Conservation (phyloP, 495 filamentous ascomycete species). For the Aspergillus diversus region DNA sequence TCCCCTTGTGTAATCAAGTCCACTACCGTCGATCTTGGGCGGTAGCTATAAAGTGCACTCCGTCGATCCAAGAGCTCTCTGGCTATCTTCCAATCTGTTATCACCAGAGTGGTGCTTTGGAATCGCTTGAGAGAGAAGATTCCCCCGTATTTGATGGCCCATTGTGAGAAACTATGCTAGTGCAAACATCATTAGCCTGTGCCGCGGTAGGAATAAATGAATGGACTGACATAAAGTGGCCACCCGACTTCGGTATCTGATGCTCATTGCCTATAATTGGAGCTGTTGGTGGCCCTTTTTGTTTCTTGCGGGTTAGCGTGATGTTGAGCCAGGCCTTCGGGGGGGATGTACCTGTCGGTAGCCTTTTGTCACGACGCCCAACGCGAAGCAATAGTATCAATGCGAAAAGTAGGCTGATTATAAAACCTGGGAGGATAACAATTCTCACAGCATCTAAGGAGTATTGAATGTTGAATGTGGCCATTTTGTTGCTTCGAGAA, state of each 20-base stretch:
- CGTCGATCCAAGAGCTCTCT: constrained; percentile 37
- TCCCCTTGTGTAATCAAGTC: constrained; percentile 25
- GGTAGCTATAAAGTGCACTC: constrained; percentile 28
- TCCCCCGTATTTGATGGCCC: constrained; percentile 25
- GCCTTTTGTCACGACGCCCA: too few relatives aligned
- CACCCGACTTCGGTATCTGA: not conserved
- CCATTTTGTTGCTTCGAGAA: too few relatives aligned
- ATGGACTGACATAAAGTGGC: not conserved
- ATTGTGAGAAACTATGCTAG: constrained; percentile 20
- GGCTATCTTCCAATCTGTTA: constrained; percentile 30
- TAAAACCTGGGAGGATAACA: too few relatives aligned
- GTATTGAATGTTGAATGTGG: too few relatives aligned
- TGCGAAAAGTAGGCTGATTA: too few relatives aligned
- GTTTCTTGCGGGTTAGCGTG: too few relatives aligned
- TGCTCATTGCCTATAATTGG: not conserved
- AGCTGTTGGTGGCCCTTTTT: not conserved
- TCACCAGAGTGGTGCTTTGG: constrained; percentile 25
- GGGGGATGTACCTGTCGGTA: too few relatives aligned
- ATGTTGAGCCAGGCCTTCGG: too few relatives aligned
- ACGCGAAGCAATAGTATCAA: too few relatives aligned
- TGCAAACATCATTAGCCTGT: not conserved
- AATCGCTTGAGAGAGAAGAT: constrained; percentile 34
- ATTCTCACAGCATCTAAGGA: too few relatives aligned
- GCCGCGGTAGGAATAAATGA: not conserved
- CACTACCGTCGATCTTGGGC: constrained; percentile 22